phyloP scores from a whole-genome alignment of 2,329 filamentous ascomycete species.

The Grosmannia huntii region DNA sequence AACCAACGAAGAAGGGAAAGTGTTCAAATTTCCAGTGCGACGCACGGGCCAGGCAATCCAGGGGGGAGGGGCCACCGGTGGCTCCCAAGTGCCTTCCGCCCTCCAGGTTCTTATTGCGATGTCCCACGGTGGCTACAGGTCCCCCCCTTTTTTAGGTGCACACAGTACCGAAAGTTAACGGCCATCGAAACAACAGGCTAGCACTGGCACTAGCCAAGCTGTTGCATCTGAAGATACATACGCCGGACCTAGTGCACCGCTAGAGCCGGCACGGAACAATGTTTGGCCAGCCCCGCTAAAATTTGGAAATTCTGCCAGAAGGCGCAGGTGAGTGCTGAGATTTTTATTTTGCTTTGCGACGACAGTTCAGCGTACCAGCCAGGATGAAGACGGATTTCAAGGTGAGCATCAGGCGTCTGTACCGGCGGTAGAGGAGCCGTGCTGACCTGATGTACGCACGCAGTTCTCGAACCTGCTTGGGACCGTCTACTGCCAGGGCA shows the following conservation, averaged over 20 bases:
- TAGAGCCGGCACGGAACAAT: background rate
- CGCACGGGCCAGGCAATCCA: slow-evolving; percentile 14
- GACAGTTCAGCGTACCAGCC: slow-evolving; percentile 14
- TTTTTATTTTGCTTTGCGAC: slow-evolving; percentile 8
- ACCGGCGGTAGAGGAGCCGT: background rate
- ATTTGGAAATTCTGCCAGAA: background rate
- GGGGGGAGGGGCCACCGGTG: slow-evolving; percentile 12
- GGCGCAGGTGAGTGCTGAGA: background rate
- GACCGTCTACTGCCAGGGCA: slow-evolving; percentile 96
- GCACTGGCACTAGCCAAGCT: background rate
- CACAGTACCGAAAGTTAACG: background rate
- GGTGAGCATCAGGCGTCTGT: slow-evolving; percentile 31
- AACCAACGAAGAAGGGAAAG: slow-evolving; percentile 6
- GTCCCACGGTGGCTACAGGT: background rate
- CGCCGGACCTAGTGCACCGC: too few relatives aligned
- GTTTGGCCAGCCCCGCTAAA: background rate
- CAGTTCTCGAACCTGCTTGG: slow-evolving; percentile 97
- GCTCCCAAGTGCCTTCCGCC: slow-evolving; percentile 6
- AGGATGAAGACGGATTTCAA: slow-evolving; percentile 99
- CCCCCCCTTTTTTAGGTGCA: slow-evolving; percentile 3
- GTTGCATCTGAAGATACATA: too few relatives aligned
- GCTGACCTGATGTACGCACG: background rate
- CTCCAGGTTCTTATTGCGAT: slow-evolving; percentile 6
- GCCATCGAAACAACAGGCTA: slow-evolving; percentile 1
- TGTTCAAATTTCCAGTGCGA: slow-evolving; percentile 15